Evolutionary conservation across 192 early-diverging fungal species (phyloP), one percentile per base, ranked within the genome.

Genomic region (Coemansia interrupta): DNA sequence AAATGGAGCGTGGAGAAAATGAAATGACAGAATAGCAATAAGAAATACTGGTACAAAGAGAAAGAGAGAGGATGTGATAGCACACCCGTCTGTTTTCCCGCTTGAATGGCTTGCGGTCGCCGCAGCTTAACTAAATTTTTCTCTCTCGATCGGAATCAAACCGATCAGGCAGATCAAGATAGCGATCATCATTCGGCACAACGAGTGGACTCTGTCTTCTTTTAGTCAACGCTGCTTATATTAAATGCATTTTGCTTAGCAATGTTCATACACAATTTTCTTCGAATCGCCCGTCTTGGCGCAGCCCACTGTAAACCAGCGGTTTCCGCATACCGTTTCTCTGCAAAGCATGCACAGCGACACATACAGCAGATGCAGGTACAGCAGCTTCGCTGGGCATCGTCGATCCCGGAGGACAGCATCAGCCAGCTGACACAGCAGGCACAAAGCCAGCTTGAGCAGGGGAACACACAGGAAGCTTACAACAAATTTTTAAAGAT

Each of bases 401-500:
- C 26, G 26, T 26, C 26, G 26, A 26, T 26, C 26, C 26, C 26
- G 8, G 6, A 19, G 9, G 22, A 9, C 10, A 14, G 24, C 22
- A 4, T 47, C 10, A 9, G 10, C 18, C 6, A 47, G 46, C 19
- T 47, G 10, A 20, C 11, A 10, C 13, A 9, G 20, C 20, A 72
- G 52, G 63, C 70, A 11, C 63, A 66, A 36, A 51, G 58, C 17
- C n/a, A 43, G 3, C 58, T 72, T 59, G 39, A 59, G 1, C 60
- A 61, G 4, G 70, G 70, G 15, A 48, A 69, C 45, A 24, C 56
- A 2, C 36, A 29, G 5, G 18, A 32, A 24, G 70, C 70, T 0
- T 39, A 48, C 8, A 28, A 39, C 4, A 24, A 50, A 8, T 61
- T 63, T 26, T 15, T 12, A 5, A 60, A 55, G 3, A 48, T 56